Evolutionary conservation across 345 rosid species (phyloP).

Genomic region (Populus alba): DNA sequence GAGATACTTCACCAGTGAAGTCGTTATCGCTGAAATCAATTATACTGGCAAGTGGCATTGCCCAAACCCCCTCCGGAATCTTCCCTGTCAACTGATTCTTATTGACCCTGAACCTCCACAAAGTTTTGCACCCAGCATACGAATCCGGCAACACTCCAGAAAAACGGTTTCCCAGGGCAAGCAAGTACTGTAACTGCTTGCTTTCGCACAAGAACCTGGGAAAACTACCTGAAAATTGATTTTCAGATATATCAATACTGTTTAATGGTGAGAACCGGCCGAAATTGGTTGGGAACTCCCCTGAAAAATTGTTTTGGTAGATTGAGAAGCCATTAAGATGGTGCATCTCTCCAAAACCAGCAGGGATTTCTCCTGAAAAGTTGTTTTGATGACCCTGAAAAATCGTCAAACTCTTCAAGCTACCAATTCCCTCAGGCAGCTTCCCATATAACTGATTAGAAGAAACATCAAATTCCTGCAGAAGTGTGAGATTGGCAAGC

Average conservation of each 20-base stretch:
- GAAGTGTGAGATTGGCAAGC: slow-evolving; percentile 46
- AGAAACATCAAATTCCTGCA: slow-evolving; percentile 70
- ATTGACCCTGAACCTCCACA: slow-evolving; percentile 59
- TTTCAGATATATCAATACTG: slow-evolving; percentile 79
- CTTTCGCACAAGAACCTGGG: slow-evolving; percentile 66
- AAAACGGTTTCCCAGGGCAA: slow-evolving; percentile 61
- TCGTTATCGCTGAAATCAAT: slow-evolving; percentile 68
- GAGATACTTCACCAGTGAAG: slow-evolving; percentile 59
- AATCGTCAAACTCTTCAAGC: slow-evolving; percentile 48
- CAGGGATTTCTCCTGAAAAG: slow-evolving; percentile 63
- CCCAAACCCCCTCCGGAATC: slow-evolving; percentile 65
- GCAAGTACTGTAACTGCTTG: slow-evolving; percentile 42
- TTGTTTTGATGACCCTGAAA: slow-evolving; percentile 54
- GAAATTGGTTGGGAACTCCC: slow-evolving; percentile 55
- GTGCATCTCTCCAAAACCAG: slow-evolving; percentile 63
- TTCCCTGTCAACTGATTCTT: slow-evolving; percentile 57
- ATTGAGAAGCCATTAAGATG: slow-evolving; percentile 55
- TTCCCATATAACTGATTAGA: slow-evolving; percentile 45
- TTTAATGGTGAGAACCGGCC: slow-evolving; percentile 61
- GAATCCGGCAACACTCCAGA: slow-evolving; percentile 65
- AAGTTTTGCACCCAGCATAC: slow-evolving; percentile 60
- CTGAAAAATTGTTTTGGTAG: slow-evolving; percentile 72
- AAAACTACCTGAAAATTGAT: slow-evolving; percentile 64
- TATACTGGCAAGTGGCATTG: slow-evolving; percentile 50
- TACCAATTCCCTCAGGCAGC: slow-evolving; percentile 56